Base-by-base conservation (phyloP, 2,329 filamentous ascomycete genomes). In the Epichloe coenophiala region DNA sequence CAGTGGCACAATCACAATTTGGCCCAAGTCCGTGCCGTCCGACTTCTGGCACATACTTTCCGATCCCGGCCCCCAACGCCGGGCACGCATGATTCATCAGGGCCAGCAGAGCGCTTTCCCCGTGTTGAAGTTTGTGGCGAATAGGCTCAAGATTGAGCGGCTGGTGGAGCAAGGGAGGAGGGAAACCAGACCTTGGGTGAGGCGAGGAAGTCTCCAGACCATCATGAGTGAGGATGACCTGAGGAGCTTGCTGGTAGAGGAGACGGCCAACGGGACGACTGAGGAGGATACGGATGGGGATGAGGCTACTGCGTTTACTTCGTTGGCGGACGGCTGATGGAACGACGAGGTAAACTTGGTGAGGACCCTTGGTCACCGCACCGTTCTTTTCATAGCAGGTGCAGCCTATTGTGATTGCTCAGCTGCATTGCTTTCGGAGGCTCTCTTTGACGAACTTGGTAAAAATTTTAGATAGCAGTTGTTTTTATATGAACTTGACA, bases 1-100 rank as follows among this genome's bases (percentile, higher is more conserved):
- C 66, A 86, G 84, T 55, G 93, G 93, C 31, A 97, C 88, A 9
- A 85, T 97, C 55, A 98, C 93, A 12, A 90, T 98, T 61, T 97
- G 91, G 90, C 93, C 93, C 7, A 88, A 89, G 64, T 84, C 82
- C 12, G 71, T 82, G 3, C 70, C 80, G 1, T 84, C 81, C 1
- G 93, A 98, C 68, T 94, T 96, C 63, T 81, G 77, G 63, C 80
- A 87, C 59, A 95, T 98, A 54, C 75, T 98, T 1, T 81, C 83
- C 1, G 93, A 98, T 61, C 93, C 93, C 0, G 83, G 80, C 41
- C 72, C 83, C 3, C 72, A 81, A 46, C 76, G 89, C 4, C 70
- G 98, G 11, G 88, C 86, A 6, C 77, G 85, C 38, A 96, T 97
- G 91, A 78, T 98, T 13, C 85, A 89, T 55, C 85, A 88, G 52